phyloP scores from a whole-genome alignment of 306 rosid species.

The Medicago ruthenica region DNA sequence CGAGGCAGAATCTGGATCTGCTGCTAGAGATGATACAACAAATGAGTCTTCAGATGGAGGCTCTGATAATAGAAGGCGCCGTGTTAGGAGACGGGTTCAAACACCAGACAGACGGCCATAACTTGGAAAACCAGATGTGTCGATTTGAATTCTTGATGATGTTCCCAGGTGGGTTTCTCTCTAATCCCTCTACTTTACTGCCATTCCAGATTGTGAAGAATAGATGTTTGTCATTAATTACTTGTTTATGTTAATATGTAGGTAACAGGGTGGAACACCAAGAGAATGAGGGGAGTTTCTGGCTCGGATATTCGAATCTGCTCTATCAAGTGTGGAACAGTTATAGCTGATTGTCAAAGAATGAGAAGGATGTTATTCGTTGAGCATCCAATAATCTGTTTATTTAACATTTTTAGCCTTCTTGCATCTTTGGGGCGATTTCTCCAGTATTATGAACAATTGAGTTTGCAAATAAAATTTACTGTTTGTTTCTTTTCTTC shows the following conservation, averaged over 20 bases:
- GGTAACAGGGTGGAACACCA: conserved; percentile 49
- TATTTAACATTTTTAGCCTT: conserved; percentile 44
- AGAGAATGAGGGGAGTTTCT: conserved; percentile 42
- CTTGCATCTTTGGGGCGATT: conserved; percentile 26
- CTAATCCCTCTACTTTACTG: conserved; percentile 21
- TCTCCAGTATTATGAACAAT: conserved; percentile 49
- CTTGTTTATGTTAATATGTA: conserved; percentile 35
- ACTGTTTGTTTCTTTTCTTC: conserved; percentile 26
- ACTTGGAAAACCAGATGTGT: conserved; percentile 39
- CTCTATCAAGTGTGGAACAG: conserved; percentile 47
- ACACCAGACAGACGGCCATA: conserved; percentile 76
- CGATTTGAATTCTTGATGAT: conserved; percentile 39
- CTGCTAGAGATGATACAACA: conserved; percentile 76
- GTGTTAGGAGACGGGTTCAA: conserved; percentile 55
- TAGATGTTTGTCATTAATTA: conserved; percentile 32
- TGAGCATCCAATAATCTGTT: conserved; percentile 45
- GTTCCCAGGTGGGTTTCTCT: conserved; percentile 53
- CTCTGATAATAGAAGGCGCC: conserved; percentile 71
- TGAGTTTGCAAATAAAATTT: conserved; percentile 48
- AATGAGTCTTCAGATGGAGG: conserved; percentile 85
- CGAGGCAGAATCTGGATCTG: conserved; percentile 81
- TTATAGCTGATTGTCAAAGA: conserved; percentile 40
- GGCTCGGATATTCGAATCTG: conserved; percentile 38
- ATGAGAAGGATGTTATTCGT: conserved; percentile 47
- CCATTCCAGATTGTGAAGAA: conserved; percentile 27